These are phyloP conservation scores for Rehmannia glutinosa DNA, from an alignment of 257 asterid species.

Conservation along the genomic window DNA sequence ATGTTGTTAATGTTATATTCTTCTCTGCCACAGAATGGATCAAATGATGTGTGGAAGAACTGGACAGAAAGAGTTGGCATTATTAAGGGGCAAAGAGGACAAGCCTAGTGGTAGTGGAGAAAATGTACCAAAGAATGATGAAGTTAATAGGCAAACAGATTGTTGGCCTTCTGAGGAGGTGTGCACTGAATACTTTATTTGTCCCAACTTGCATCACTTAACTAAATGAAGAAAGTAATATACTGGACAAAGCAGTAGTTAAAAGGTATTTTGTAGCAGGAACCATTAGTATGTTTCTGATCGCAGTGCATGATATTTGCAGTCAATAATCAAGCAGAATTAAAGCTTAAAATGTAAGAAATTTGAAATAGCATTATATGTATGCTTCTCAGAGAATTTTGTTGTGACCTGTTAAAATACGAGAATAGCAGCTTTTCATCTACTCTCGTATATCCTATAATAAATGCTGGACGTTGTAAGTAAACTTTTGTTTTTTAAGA, in stretches of 20 bases:
- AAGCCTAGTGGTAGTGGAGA: slow-evolving; percentile 41
- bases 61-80: slow-evolving; percentile 66
- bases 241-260: background rate
- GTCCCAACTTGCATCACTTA: slow-evolving; percentile 7
- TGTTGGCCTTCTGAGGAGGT: slow-evolving; percentile 65
- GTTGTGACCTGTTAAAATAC: background rate
- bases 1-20: slow-evolving; percentile 8
- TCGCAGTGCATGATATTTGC: background rate
- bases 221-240: background rate
- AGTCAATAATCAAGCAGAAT: background rate
- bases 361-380: background rate
- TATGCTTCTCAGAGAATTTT: background rate
- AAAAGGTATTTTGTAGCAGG: slow-evolving; percentile 1
- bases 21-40: slow-evolving; percentile 70
- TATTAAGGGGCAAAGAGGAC: slow-evolving; percentile 48
- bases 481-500: too few species aligned
- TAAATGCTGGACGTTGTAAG: background rate
- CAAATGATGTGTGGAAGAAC: slow-evolving; percentile 81
- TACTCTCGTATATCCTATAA: background rate
- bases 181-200: slow-evolving; percentile 15
- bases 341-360: background rate
- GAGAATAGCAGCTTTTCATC: background rate
- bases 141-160: slow-evolving; percentile 30
- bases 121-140: slow-evolving; percentile 41
- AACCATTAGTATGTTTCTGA: slow-evolving; percentile 2